Percentiles rank a stretch among this genome's conserved stretches.
These are phyloP conservation scores for Cladorrhinum sp. DNA, from an alignment of 2,329 filamentous ascomycete species.

Conservation along the genomic window DNA sequence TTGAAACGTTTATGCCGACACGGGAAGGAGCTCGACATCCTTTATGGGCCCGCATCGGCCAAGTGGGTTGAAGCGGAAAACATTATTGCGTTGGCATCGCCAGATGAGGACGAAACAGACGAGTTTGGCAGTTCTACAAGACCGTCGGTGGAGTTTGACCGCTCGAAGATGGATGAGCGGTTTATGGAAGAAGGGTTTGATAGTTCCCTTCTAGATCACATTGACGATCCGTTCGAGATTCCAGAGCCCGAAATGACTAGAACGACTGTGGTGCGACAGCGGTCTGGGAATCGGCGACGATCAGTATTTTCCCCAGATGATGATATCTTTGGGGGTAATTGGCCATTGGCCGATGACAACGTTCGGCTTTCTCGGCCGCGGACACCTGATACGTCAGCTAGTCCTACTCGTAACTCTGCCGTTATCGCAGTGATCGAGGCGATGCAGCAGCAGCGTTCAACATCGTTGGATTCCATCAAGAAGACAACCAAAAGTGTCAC, in stretches of 20 bases:
- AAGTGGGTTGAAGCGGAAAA: conserved; percentile 82
- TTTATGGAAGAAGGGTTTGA: conserved; percentile 50
- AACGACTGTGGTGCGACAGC: conserved; percentile 54
- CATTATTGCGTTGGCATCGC: conserved; percentile 79
- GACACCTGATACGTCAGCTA: conserved; percentile 37
- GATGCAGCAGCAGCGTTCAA: conserved; percentile 55
- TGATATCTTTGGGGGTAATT: conserved; percentile 60
- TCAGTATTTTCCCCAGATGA: conserved; percentile 66
- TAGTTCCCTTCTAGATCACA: conserved; percentile 41
- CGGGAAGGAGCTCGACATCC: conserved; percentile 64
- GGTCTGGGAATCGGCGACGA: conserved; percentile 50
- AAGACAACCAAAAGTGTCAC: conserved; percentile 32
- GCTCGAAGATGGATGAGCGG: conserved; percentile 41
- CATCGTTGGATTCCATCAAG: conserved; percentile 41
- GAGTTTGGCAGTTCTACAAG: conserved; percentile 28
- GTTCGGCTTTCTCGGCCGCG: conserved; percentile 36
- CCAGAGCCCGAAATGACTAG: conserved; percentile 45
- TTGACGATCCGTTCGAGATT: conserved; percentile 42
- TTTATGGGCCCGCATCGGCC: conserved; percentile 55
- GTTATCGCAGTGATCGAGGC: conserved; percentile 61
- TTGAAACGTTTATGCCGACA: conserved; percentile 73
- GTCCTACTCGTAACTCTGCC: conserved; percentile 37
- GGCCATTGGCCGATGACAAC: conserved; percentile 42
- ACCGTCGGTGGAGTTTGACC: conserved; percentile 37
- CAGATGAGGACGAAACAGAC: conserved; percentile 57